phyloP scores from a whole-genome alignment of 2,329 filamentous ascomycete species.

The Aspergillus sp. region DNA sequence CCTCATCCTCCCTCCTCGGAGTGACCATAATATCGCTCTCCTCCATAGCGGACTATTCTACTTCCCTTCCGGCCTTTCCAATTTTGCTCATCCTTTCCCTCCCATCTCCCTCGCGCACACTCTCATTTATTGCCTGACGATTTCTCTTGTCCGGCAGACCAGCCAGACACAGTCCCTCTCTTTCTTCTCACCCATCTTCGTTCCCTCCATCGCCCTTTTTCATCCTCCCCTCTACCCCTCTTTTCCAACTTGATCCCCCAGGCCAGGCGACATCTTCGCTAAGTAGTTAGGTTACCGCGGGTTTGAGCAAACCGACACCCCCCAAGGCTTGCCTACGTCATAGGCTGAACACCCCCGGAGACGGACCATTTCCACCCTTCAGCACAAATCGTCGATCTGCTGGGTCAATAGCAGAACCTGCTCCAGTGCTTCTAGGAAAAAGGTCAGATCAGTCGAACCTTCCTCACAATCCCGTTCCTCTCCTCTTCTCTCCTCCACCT shows the following conservation, averaged over 20 bases:
- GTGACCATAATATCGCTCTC: background rate
- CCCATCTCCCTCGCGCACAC: slow-evolving; percentile 12
- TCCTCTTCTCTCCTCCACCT: background rate
- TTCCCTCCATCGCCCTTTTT: background rate
- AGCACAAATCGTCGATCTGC: slow-evolving; percentile 27
- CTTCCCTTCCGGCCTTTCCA: slow-evolving; percentile 25
- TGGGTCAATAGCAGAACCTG: slow-evolving; percentile 21
- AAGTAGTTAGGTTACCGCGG: slow-evolving; percentile 20
- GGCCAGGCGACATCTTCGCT: slow-evolving; percentile 2
- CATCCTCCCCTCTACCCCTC: slow-evolving; percentile 9
- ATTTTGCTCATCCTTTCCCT: slow-evolving; percentile 18
- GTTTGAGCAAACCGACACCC: slow-evolving; percentile 14
- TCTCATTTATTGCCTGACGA: background rate
- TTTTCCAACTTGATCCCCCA: background rate
- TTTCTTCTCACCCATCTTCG: background rate
- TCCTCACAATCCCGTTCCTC: slow-evolving; percentile 13
- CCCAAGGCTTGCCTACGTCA: slow-evolving; percentile 35
- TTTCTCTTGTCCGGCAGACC: background rate
- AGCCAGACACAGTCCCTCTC: background rate
- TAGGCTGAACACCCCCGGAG: slow-evolving; percentile 30
- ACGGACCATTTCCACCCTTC: slow-evolving; percentile 26
- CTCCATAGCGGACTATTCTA: slow-evolving; percentile 26
- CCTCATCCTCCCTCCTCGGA: background rate
- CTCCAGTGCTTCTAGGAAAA: slow-evolving; percentile 23
- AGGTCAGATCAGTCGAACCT: slow-evolving; percentile 27